Percentiles rank a stretch among this genome's conserved stretches.
phyloP scores from a whole-genome alignment of 1,139 yeast species.

The Taphrina flavorubra region DNA sequence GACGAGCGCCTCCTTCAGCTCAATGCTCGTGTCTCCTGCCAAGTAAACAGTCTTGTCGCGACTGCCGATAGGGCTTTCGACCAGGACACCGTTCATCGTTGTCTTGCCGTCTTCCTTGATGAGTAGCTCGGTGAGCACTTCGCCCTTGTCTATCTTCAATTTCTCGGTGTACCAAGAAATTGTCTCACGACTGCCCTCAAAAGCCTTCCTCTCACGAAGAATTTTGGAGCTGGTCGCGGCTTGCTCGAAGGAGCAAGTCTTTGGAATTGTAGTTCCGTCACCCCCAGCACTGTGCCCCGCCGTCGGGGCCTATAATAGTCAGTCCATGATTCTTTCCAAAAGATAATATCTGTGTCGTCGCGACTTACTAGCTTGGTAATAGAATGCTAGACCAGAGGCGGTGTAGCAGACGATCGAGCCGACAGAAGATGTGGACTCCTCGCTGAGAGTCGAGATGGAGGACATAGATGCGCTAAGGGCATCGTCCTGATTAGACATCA shows the following conservation, averaged over 20 bases:
- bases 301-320: slow-evolving; percentile 17
- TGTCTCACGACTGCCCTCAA: slow-evolving; percentile 8
- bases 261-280: slow-evolving; percentile 30
- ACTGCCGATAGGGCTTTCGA: slow-evolving; percentile 15
- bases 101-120: slow-evolving; percentile 36
- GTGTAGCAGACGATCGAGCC: slow-evolving; percentile 32
- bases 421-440: background rate
- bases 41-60: slow-evolving; percentile 27
- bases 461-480: slow-evolving; percentile 29
- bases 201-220: slow-evolving; percentile 30
- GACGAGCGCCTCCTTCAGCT: slow-evolving; percentile 36
- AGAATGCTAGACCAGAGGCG: slow-evolving; percentile 21
- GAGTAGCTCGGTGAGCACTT: slow-evolving; percentile 27
- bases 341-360: background rate
- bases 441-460: slow-evolving; percentile 7
- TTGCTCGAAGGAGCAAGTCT: slow-evolving; percentile 39
- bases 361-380: slow-evolving; percentile 24
- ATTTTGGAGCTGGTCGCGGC: slow-evolving; percentile 24
- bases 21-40: slow-evolving; percentile 28
- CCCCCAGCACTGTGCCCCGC: slow-evolving; percentile 40
- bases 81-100: slow-evolving; percentile 30
- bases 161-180: slow-evolving; percentile 24
- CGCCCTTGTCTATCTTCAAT: slow-evolving; percentile 14
- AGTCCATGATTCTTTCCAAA: background rate
- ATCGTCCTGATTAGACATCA: slow-evolving; percentile 32